These are phyloP conservation scores for Spencermartinsiella europaea DNA, from an alignment of 805 yeast species.

Conservation along the genomic window DNA sequence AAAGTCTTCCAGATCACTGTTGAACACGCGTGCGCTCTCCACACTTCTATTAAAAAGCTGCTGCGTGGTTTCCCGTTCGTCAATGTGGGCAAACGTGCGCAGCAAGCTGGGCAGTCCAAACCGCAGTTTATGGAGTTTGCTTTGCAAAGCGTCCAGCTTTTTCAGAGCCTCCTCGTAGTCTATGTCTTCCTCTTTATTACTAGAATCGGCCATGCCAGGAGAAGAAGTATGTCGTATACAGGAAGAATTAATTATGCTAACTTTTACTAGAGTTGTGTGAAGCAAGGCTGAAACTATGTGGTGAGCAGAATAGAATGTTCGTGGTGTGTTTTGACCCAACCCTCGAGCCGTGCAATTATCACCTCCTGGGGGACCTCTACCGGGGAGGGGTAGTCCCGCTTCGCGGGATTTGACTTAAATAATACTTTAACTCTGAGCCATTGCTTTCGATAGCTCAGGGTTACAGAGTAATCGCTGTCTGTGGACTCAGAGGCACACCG, in stretches of 20 bases:
- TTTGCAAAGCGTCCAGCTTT: conserved; percentile 14
- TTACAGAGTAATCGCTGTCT: no score
- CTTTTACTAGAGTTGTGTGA: not conserved
- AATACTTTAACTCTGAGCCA: no score
- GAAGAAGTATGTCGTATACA: not conserved
- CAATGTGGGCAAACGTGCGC: conserved; percentile 18
- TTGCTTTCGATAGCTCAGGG: no score
- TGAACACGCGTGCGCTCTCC: conserved; percentile 10
- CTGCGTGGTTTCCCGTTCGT: conserved; percentile 17
- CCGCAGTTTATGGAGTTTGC: conserved; percentile 15
- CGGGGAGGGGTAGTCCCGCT: no score
- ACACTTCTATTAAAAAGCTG: conserved; percentile 7
- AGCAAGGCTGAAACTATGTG: no score
- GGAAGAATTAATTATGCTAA: not conserved
- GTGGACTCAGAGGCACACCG: no score
- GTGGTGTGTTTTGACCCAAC: no score
- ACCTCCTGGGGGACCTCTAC: no score
- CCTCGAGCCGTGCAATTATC: no score
- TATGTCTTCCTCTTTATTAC: not conserved
- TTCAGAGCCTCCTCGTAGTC: conserved; percentile 15
- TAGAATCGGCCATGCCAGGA: not conserved
- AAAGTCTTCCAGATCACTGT: conserved; percentile 14
- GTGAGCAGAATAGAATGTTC: no score
- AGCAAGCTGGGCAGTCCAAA: conserved; percentile 17
- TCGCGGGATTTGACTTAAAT: no score